Evolutionary conservation across 2,329 filamentous ascomycete genomes (phyloP), one percentile per base, ranked within the genome.

Genomic region (Clarireedia sp.): DNA sequence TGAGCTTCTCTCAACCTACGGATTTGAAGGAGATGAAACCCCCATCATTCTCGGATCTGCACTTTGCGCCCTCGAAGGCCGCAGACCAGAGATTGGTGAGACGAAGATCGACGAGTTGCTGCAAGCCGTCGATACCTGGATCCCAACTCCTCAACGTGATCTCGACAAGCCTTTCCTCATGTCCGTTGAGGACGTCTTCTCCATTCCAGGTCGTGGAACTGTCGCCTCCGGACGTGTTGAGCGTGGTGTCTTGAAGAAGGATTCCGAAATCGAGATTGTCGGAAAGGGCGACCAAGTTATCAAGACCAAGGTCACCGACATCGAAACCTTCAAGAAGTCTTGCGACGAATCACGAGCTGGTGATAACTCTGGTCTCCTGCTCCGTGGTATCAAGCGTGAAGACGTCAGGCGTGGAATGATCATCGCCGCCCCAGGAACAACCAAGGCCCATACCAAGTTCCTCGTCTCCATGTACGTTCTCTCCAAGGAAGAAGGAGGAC

Each of bases 291-390:
- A 76, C 56, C 80, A 84, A 46, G 76, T 89, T 64, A 89, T 97
- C 80, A 96, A 95, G 85, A 97, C 94, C 74, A 97, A 96, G 81
- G 92, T 99, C 63, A 99, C 94, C 69, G 95, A 99, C 70, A 97
- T 99, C 66, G 94, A 99, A 80, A 99, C 92, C 63, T 99, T 99
- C 82, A 96, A 97, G 83, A 99, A 99, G 83, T 95, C 90, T 49
- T 97, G 94, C 75, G 91, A 96, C 57, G 90, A 96, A 76, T 95
- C 92, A 57, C 84, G 89, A 67, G 94, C 94, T 60, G 94, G 94
- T 73, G 94, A 99, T 76, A 99, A 97, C 85, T 96, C 94, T 24
- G 94, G 94, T 70, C 87, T 99, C 38, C 83, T 99, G 54, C 86
- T 99, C 73, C 90, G 94, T 76, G 92, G 94, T 80, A 76, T 99